Conservation (phyloP, 1,284 basidiomycete genomes). For the Stygiomarasmius scandens region DNA sequence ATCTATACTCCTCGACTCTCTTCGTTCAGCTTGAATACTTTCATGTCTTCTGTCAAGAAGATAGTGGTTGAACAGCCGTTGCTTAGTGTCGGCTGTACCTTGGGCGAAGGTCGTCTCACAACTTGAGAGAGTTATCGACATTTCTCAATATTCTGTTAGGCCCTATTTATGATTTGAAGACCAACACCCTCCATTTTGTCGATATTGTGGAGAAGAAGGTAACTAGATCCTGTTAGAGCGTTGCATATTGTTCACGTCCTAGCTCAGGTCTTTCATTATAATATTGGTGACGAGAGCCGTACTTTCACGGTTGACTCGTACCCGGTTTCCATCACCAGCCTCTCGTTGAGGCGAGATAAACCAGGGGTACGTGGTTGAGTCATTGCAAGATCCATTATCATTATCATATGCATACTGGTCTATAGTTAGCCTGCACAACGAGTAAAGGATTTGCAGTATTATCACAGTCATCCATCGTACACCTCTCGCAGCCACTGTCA, state of each 20-base stretch:
- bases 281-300: conserved; percentile 34
- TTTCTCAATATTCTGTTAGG: conserved; percentile 35
- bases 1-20: not conserved
- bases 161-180: conserved; percentile 60
- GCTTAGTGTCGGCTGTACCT: conserved; percentile 55
- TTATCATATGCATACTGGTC: conserved; percentile 9
- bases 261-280: conserved; percentile 56
- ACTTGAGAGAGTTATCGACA: not conserved
- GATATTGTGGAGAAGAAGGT: conserved; percentile 65
- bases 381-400: not conserved
- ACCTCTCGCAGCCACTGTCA: conserved; percentile 53
- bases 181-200: conserved; percentile 63
- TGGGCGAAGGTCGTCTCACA: conserved; percentile 60
- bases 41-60: conserved; percentile 20
- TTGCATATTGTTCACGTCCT: not conserved
- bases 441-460: conserved; percentile 51
- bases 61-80: conserved; percentile 47
- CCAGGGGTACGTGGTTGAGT: conserved; percentile 42
- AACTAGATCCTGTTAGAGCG: conserved; percentile 10
- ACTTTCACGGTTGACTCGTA: conserved; percentile 49
- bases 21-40: not conserved
- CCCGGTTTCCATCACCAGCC: conserved; percentile 54
- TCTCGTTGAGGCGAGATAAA: conserved; percentile 50
- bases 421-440: conserved; percentile 58
- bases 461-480: conserved; percentile 39